Percentiles rank a stretch among this genome's conserved stretches.
Evolutionary conservation across 192 early-diverging fungal species (phyloP).

Genomic region (Kappamyces sp.): DNA sequence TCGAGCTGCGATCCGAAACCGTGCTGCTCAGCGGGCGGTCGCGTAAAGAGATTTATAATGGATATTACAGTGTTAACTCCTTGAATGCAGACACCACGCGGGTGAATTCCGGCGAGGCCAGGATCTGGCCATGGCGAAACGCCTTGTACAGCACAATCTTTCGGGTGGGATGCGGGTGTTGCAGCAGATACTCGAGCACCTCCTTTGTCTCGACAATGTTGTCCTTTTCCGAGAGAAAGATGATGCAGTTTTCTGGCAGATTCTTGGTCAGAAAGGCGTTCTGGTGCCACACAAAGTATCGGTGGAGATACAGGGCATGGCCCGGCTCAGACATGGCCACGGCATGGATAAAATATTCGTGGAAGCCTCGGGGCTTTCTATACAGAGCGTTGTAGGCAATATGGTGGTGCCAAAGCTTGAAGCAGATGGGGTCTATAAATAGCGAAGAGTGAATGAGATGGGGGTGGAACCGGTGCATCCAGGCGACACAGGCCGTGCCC

Average conservation of each 20-base stretch:
- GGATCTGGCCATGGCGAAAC: slow-evolving; percentile 16
- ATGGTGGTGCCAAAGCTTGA: slow-evolving; percentile 51
- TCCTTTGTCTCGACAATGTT: slow-evolving; percentile 12
- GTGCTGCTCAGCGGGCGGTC: no score
- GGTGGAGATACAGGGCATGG: slow-evolving; percentile 13
- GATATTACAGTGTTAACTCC: background rate
- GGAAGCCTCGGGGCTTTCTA: slow-evolving; percentile 19
- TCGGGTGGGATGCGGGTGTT: slow-evolving; percentile 10
- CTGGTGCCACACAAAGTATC: slow-evolving; percentile 16
- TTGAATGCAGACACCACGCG: slow-evolving; percentile 4
- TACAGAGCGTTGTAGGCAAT: slow-evolving; percentile 52
- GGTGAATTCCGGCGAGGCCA: slow-evolving; percentile 10
- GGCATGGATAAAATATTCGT: slow-evolving; percentile 11
- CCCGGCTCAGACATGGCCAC: slow-evolving; percentile 15
- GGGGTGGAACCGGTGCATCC: slow-evolving; percentile 39
- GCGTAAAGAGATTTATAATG: no score
- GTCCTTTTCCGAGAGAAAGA: slow-evolving; percentile 14
- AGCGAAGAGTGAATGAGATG: slow-evolving; percentile 31
- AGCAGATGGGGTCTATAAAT: slow-evolving; percentile 59
- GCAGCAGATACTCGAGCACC: slow-evolving; percentile 7
- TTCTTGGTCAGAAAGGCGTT: slow-evolving; percentile 11
- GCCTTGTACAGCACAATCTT: slow-evolving; percentile 11
- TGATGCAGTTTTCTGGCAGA: slow-evolving; percentile 9
- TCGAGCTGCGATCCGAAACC: no score
- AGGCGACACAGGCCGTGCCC: slow-evolving; percentile 47